Conservation (phyloP, 1,284 basidiomycete genomes). For the Rhodotorula sp. region DNA sequence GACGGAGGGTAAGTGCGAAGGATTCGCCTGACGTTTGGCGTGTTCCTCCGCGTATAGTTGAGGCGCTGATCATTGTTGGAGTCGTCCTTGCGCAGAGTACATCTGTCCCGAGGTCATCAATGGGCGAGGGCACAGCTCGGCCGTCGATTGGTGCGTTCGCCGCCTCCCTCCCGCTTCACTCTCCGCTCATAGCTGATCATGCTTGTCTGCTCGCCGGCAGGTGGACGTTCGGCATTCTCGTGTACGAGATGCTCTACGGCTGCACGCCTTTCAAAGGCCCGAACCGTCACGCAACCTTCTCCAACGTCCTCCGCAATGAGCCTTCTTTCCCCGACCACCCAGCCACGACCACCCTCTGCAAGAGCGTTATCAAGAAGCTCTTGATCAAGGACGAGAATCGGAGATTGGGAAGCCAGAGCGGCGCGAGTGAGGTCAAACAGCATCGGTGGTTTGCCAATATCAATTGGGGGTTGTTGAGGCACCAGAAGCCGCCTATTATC, state of each 20-base stretch:
- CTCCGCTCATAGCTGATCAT: neutral
- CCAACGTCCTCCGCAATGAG: conserved; percentile 85
- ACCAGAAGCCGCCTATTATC: conserved; percentile 80
- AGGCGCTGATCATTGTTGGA: too few relatives aligned
- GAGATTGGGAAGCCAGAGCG: conserved; percentile 83
- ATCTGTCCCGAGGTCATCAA: conserved; percentile 69
- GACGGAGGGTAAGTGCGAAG: conserved; percentile 70
- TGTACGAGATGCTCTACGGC: conserved; percentile 91
- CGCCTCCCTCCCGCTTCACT: neutral
- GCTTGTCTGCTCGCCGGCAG: conserved; percentile 18
- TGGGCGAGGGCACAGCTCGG: conserved; percentile 93
- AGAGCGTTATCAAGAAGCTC: conserved; percentile 81
- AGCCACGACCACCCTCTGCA: conserved; percentile 79
- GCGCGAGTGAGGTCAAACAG: conserved; percentile 96
- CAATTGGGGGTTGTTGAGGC: conserved; percentile 93
- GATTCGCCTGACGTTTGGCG: neutral
- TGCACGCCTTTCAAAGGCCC: conserved; percentile 93
- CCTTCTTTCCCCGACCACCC: conserved; percentile 85
- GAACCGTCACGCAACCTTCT: conserved; percentile 92
- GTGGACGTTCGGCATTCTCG: conserved; percentile 91
- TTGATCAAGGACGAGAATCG: conserved; percentile 91
- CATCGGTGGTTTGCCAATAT: conserved; percentile 98
- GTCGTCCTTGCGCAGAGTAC: conserved; percentile 35
- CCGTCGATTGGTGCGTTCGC: conserved; percentile 86
- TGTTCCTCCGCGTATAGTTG: too few relatives aligned